Base-by-base conservation (phyloP, 139 green algal genomes). In the Tetraselmis chui region DNA sequence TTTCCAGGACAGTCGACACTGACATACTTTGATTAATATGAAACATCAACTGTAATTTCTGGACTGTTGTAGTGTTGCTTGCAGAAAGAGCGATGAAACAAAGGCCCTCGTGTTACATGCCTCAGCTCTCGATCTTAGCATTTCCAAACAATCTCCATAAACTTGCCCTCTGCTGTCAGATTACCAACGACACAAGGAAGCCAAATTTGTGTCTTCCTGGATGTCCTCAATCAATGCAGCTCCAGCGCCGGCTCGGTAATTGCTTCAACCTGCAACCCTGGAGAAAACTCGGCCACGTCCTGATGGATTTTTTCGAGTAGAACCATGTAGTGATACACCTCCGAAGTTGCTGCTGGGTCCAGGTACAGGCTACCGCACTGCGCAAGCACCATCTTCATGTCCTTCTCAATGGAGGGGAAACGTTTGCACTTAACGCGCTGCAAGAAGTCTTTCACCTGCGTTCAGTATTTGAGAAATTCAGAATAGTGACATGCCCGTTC, bases 341-440 rank as follows among this genome's bases (percentile, higher is more conserved):
- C 79, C 23, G 80, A 67, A 28, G 94, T 83, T 0, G 82, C 59
- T 0, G 83, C 83, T 0, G 90, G 87, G 83, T 95, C 92, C 75
- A 96, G 86, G 75, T 94, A 90, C 30, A 96, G 87, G 29, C 67
- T 90, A 32, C 93, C 93, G 76, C 91, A 94, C 82, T 96, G 92
- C 5, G 91, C 89, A 31, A 92, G 79, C 79, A 95, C 88, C 91
- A 97, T 91, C 59, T 86, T 81, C 76, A 95, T 85, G 81, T 95
- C 92, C 80, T 94, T 91, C 76, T 94, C 88, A 24, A 97, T 95
- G 30, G 89, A 85, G 11, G 92, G 91, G 75, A 94, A 95, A 22
- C 91, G 84, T 30, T 88, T 82, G 29, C 80, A 87, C 32, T 87
- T 87, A 1, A 92, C 81, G 2, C 93, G 87, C 89, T 92, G 90